A percentile compares a stretch with the other conserved stretches of the same genome.
These are phyloP conservation scores for Eucalyptus rudis DNA, from an alignment of 345 rosid species.

Conservation along the genomic window DNA sequence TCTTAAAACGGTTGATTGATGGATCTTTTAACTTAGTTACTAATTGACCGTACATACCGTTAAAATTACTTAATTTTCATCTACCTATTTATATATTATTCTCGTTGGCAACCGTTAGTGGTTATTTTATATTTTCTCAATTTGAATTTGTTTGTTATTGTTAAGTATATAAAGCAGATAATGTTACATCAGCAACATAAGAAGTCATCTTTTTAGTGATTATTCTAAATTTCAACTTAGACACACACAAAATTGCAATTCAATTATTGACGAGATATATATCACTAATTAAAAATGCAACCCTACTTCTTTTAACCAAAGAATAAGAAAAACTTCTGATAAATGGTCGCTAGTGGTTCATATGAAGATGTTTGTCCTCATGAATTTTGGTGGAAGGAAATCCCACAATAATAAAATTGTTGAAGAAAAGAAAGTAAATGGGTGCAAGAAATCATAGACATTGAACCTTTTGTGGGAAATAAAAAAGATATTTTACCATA, in stretches of 20 bases:
- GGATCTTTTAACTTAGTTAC: neutral
- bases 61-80: too few species aligned
- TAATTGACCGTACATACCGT: neutral
- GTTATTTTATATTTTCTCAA: too few species aligned
- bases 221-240: too few species aligned
- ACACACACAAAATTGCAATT: neutral
- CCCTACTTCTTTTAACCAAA: neutral
- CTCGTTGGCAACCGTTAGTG: neutral
- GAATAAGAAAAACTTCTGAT: neutral
- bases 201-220: too few species aligned
- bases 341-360: neutral
- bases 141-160: too few species aligned
- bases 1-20: neutral
- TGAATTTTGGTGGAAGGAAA: neutral
- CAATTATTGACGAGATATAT: neutral
- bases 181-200: neutral
- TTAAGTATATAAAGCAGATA: too few species aligned
- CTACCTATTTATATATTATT: neutral
- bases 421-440: neutral
- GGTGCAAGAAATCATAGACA: neutral
- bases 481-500: neutral
- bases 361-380: neutral
- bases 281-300: neutral
- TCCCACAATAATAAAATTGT: neutral
- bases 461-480: neutral